These are phyloP conservation scores for Hypholoma sublateritium DNA, from an alignment of 768 basidiomycete species.

Conservation along the genomic window DNA sequence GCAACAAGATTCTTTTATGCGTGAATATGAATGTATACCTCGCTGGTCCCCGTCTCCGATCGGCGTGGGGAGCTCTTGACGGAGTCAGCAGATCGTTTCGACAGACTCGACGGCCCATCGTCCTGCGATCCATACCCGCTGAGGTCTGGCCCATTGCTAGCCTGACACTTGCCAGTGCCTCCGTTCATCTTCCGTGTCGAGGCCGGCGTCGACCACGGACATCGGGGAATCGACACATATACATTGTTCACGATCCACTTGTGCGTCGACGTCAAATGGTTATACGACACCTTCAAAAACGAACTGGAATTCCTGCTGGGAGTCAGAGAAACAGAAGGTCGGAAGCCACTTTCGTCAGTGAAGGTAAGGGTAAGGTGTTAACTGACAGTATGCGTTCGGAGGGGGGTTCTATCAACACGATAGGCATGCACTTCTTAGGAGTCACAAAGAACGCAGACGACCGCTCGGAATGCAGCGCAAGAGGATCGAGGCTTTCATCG, in stretches of 20 bases:
- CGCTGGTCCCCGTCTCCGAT: slow-evolving; percentile 76
- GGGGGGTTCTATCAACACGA: slow-evolving; percentile 59
- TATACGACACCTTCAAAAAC: slow-evolving; percentile 15
- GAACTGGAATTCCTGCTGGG: slow-evolving; percentile 29
- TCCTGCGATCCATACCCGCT: slow-evolving; percentile 62
- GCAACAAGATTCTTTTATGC: too few species aligned
- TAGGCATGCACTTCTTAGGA: slow-evolving; percentile 71
- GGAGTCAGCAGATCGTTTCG: slow-evolving; percentile 29
- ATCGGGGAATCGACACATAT: slow-evolving; percentile 45
- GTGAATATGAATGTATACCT: slow-evolving; percentile 46
- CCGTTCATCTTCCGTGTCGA: slow-evolving; percentile 31
- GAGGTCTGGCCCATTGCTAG: slow-evolving; percentile 35
- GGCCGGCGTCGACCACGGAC: slow-evolving; percentile 45
- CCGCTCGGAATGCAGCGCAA: slow-evolving; percentile 36
- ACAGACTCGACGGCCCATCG: slow-evolving; percentile 33
- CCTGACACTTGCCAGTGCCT: slow-evolving; percentile 26
- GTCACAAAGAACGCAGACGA: slow-evolving; percentile 38
- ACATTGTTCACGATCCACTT: slow-evolving; percentile 38
- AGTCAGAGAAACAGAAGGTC: slow-evolving; percentile 21
- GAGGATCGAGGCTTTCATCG: slow-evolving; percentile 56
- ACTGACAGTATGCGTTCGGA: slow-evolving; percentile 55
- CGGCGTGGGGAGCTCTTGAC: slow-evolving; percentile 55
- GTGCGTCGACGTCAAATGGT: slow-evolving; percentile 27
- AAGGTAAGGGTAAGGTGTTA: slow-evolving; percentile 20
- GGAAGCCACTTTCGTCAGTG: slow-evolving; percentile 17